phyloP scores from a whole-genome alignment of 1,139 yeast genomes.

The Candida sp. region DNA sequence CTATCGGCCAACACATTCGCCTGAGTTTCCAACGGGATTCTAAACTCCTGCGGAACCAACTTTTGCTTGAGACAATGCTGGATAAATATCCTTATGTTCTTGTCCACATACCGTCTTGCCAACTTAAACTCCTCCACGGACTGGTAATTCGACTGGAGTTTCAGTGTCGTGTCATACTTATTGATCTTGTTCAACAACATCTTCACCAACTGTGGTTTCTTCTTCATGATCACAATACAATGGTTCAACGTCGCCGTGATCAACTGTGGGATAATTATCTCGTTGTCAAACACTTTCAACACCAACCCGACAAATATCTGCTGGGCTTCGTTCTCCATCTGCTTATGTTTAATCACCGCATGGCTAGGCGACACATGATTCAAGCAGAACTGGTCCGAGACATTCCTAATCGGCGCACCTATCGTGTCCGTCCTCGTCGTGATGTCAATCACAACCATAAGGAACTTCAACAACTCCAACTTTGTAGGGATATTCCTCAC shows the following conservation, averaged over 20 bases:
- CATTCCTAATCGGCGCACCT: conserved; percentile 11
- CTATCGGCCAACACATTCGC: conserved; percentile 33
- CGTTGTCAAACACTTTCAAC: conserved; percentile 57
- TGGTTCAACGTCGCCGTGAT: conserved; percentile 60
- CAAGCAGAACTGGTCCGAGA: conserved; percentile 52
- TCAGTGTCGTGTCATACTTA: conserved; percentile 38
- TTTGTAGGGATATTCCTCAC: conserved; percentile 58
- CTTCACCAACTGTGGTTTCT: conserved; percentile 57
- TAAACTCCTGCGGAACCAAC: conserved; percentile 42
- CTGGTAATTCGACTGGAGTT: conserved; percentile 50
- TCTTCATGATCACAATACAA: conserved; percentile 54
- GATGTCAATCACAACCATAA: conserved; percentile 69
- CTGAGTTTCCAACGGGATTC: conserved; percentile 31
- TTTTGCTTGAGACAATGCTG: conserved; percentile 39
- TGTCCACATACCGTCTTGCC: conserved; percentile 44
- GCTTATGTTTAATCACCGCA: conserved; percentile 59
- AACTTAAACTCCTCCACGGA: conserved; percentile 46
- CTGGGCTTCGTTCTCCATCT: conserved; percentile 73
- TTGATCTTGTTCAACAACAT: conserved; percentile 47
- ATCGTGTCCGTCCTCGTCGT: conserved; percentile 59
- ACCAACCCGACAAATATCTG: conserved; percentile 75
- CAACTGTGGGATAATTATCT: conserved; percentile 57
- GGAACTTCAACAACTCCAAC: conserved; percentile 72
- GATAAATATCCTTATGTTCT: conserved; percentile 40
- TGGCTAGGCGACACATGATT: conserved; percentile 66